Evolutionary conservation across 768 basidiomycete species (phyloP).

Genomic region (Lyophyllum atratum): DNA sequence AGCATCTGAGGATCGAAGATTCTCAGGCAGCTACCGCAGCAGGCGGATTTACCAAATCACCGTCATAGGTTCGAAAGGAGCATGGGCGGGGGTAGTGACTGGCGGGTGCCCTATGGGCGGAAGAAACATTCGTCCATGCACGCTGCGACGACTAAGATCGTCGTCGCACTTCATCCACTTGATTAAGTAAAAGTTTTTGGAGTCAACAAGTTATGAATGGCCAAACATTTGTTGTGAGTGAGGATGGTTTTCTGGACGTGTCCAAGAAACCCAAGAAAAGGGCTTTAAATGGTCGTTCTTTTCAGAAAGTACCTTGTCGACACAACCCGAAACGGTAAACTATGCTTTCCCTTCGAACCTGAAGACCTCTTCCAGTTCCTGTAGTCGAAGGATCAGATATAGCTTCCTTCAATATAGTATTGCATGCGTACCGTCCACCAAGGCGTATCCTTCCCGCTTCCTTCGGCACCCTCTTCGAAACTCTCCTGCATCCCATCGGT

Average conservation of each 20-base stretch:
- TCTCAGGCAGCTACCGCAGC: no score
- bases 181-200: no score
- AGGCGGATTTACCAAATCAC: no score
- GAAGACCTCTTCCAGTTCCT: slow-evolving; percentile 69
- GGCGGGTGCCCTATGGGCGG: no score
- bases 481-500: slow-evolving; percentile 82
- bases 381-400: not conserved
- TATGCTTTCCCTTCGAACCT: slow-evolving; percentile 54
- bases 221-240: not conserved
- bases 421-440: slow-evolving; percentile 63
- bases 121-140: no score
- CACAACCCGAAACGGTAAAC: not conserved
- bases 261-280: not conserved
- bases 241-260: not conserved
- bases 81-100: no score
- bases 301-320: not conserved
- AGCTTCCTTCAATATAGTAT: not conserved
- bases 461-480: slow-evolving; percentile 66
- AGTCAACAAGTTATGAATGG: not conserved
- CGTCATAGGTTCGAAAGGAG: no score
- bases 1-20: no score
- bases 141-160: no score
- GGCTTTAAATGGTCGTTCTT: not conserved
- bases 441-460: slow-evolving; percentile 66
- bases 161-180: no score